A percentile compares a stretch with the other conserved stretches of the same genome.
These are phyloP conservation scores for Vachellia collinsii DNA, from an alignment of 306 rosid species.

Conservation along the genomic window DNA sequence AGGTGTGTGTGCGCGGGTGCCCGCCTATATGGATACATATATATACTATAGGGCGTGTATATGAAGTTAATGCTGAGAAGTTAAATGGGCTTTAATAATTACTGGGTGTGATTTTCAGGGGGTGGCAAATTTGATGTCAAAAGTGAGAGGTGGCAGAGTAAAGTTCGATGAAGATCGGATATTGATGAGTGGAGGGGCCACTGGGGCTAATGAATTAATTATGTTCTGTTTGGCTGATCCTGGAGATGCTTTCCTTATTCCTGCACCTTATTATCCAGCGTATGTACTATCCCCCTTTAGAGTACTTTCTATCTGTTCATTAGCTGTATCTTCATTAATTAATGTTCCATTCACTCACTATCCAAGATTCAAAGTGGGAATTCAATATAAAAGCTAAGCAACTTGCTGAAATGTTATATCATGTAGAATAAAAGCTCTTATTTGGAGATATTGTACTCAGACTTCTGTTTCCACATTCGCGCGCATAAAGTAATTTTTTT, in stretches of 20 bases:
- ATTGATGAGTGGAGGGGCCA: constrained; percentile 75
- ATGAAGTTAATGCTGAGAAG: not conserved
- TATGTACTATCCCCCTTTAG: constrained; percentile 25
- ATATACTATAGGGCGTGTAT: too few relatives aligned
- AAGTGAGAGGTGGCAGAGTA: constrained; percentile 59
- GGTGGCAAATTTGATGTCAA: constrained; percentile 64
- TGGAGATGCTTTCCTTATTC: constrained; percentile 67
- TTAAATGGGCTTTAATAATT: too few relatives aligned
- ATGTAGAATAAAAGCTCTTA: not conserved
- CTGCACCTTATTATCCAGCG: constrained; percentile 75
- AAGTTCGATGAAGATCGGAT: constrained; percentile 53
- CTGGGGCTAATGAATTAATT: constrained; percentile 65
- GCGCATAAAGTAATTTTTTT: not conserved
- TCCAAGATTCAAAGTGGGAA: not conserved
- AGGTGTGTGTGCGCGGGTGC: constrained; percentile 24
- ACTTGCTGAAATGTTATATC: too few relatives aligned
- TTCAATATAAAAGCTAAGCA: not conserved
- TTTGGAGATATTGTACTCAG: not conserved
- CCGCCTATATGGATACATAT: too few relatives aligned
- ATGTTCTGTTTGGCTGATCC: constrained; percentile 69
- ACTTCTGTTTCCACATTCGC: not conserved
- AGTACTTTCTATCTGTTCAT: not conserved
- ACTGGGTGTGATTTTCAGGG: constrained; percentile 37
- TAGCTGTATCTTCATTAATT: not conserved
- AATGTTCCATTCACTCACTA: not conserved